A percentile compares a stretch with the other conserved stretches of the same genome.
These are phyloP conservation scores for Thelephora ganbajun DNA, from an alignment of 768 basidiomycete genomes.

Conservation along the genomic window DNA sequence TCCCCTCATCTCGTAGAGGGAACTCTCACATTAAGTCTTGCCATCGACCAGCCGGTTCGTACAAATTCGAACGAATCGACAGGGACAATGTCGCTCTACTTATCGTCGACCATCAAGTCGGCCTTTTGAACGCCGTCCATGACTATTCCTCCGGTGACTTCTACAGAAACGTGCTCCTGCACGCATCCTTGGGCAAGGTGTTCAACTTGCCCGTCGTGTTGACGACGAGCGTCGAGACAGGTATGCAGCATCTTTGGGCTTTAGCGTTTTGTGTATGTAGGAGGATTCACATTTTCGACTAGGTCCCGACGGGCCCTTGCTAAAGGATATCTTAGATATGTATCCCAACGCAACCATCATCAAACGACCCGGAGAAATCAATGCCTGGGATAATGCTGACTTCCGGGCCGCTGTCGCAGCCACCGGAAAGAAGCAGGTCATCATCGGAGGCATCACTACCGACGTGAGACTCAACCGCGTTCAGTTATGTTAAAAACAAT, in stretches of 20 bases:
- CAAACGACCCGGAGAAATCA: conserved; percentile 33
- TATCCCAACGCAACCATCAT: conserved; percentile 30
- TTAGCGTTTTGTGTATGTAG: no score
- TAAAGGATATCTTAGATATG: conserved; percentile 29
- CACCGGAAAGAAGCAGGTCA: conserved; percentile 35
- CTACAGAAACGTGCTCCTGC: conserved; percentile 32
- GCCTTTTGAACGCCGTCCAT: conserved; percentile 30
- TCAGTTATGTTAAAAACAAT: no score
- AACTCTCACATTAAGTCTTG: no score
- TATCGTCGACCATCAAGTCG: conserved; percentile 35
- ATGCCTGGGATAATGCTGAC: conserved; percentile 38
- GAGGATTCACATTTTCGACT: no score
- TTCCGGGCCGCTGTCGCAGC: conserved; percentile 32
- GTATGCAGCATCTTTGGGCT: no score
- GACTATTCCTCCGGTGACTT: conserved; percentile 25
- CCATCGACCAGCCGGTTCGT: conserved; percentile 12
- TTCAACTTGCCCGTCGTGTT: conserved; percentile 32
- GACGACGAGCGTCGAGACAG: conserved; percentile 30
- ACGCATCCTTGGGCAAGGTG: conserved; percentile 29
- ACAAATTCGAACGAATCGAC: conserved; percentile 26
- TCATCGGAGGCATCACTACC: conserved; percentile 35
- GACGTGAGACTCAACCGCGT: conserved; percentile 20
- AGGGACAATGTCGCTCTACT: conserved; percentile 29
- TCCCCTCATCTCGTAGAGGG: no score
- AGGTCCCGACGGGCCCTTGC: conserved; percentile 37